Evolutionary conservation across 306 rosid genomes (phyloP).

Genomic region (Cicer chorassanicum): DNA sequence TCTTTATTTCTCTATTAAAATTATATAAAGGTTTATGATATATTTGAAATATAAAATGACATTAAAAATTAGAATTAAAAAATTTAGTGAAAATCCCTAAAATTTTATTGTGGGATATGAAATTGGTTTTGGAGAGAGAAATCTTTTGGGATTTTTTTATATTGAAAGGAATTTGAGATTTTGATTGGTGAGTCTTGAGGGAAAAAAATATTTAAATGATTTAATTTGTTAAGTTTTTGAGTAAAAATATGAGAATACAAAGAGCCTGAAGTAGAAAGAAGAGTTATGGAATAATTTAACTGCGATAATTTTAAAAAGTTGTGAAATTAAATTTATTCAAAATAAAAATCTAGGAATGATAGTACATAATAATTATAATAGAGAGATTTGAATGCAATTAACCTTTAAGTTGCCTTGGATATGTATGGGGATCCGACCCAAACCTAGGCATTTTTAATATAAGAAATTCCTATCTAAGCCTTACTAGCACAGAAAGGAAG

Average conservation of each 20-base stretch:
- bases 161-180: not conserved
- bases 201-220: not conserved
- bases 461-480: slow-evolving; percentile 2
- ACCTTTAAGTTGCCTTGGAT: too few relatives aligned
- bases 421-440: not conserved
- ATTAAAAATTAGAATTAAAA: not conserved
- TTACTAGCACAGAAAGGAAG: too few relatives aligned
- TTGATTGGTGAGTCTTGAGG: not conserved
- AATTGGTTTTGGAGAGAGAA: not conserved
- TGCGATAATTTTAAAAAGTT: not conserved
- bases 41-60: not conserved
- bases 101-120: not conserved
- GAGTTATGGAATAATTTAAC: not conserved
- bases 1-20: not conserved
- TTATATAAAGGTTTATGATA: not conserved
- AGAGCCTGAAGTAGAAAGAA: not conserved
- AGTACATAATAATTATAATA: too few relatives aligned
- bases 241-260: not conserved
- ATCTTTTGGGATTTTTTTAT: not conserved
- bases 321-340: not conserved
- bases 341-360: not conserved
- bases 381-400: too few relatives aligned
- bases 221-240: not conserved
- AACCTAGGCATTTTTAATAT: slow-evolving; percentile 16
- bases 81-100: not conserved